Evolutionary conservation across 2,329 filamentous ascomycete species (phyloP).

Genomic region (Colletotrichum plurivorum): DNA sequence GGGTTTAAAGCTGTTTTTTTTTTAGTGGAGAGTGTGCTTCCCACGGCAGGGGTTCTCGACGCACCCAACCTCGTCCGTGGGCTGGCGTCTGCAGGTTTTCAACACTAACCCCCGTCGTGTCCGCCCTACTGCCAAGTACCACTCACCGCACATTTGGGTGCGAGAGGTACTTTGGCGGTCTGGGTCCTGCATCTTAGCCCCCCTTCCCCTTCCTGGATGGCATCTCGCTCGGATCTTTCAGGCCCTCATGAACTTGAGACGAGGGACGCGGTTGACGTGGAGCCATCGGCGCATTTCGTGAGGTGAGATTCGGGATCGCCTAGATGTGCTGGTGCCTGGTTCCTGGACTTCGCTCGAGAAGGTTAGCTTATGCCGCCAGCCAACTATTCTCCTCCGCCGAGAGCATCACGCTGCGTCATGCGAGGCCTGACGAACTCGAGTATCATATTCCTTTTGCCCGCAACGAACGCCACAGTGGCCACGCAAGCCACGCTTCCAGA

Average conservation of each 20-base stretch:
- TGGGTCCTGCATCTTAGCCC: slow-evolving; percentile 7
- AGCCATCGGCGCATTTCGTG: slow-evolving; percentile 3
- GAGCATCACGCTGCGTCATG: not conserved
- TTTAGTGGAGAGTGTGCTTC: slow-evolving; percentile 8
- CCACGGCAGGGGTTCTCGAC: slow-evolving; percentile 11
- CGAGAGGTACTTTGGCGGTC: slow-evolving; percentile 7
- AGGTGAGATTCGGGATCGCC: not conserved
- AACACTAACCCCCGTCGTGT: not conserved
- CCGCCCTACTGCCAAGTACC: slow-evolving; percentile 9
- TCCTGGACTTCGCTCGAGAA: slow-evolving; percentile 41
- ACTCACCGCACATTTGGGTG: slow-evolving; percentile 13
- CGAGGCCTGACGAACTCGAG: not conserved
- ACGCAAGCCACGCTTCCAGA: not conserved
- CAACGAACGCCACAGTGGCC: not conserved
- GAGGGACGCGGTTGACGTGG: slow-evolving; percentile 11
- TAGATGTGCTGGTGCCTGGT: not conserved
- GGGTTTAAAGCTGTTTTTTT: slow-evolving; percentile 29
- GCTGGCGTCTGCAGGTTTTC: slow-evolving; percentile 22
- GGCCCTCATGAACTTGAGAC: slow-evolving; percentile 14
- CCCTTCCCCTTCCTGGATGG: not conserved
- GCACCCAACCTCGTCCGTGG: slow-evolving; percentile 33
- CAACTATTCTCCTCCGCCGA: not conserved
- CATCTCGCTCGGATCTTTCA: not conserved
- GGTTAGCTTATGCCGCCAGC: slow-evolving; percentile 46
- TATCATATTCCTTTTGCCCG: not conserved